Evolutionary conservation across 164 flowering plant species (phyloP), one percentile per base, ranked within the genome.

Genomic region (Euptelea pleiosperma): DNA sequence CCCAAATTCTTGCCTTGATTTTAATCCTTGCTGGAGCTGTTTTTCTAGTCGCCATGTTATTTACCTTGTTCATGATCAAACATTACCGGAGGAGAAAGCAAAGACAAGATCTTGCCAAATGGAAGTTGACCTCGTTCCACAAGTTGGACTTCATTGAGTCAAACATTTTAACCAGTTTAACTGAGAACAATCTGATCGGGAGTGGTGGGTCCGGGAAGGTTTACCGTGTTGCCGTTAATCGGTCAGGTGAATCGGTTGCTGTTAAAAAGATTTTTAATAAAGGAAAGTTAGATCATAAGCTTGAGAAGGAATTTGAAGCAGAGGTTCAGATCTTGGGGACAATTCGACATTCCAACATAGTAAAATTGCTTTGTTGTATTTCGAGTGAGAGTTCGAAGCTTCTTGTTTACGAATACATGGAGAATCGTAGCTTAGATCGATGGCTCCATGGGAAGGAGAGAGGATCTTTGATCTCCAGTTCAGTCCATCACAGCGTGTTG

Each of bases 381-480:
- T 79, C 86, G 4, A 77, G 83, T 48, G 81, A 80, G 34, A 58
- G 70, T 34, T 81, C 87, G 1, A 84, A 72, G 71, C 82, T 89
- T 42, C 86, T 89, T 7, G 93, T 89, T 0, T 89, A 89, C 36
- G 93, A 89, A 68, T 89, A 78, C 75, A 69, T 82, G 93, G 87
- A 75, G 58, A 84, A 82, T 18, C 81, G 71, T 9, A 86, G 93
- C 54, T 63, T 86, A 52, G 87, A 86, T 57, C 57, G 37, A 35
- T 86, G 91, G 89, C 75, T 89, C 9, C 89, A 86, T 42, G 60
- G 60, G 42, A 80, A 65, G 62, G 76, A 66, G 44, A 67, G 67
- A 15, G 52, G 22, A 24, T 35, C 57, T n/a, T n/a, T n/a, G n/a
- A n/a, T n/a, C n/a, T n/a, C n/a, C n/a, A 31, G 45, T 50, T 41